phyloP scores from a whole-genome alignment of 441 rosid species.

The Bruguiera hainesii region DNA sequence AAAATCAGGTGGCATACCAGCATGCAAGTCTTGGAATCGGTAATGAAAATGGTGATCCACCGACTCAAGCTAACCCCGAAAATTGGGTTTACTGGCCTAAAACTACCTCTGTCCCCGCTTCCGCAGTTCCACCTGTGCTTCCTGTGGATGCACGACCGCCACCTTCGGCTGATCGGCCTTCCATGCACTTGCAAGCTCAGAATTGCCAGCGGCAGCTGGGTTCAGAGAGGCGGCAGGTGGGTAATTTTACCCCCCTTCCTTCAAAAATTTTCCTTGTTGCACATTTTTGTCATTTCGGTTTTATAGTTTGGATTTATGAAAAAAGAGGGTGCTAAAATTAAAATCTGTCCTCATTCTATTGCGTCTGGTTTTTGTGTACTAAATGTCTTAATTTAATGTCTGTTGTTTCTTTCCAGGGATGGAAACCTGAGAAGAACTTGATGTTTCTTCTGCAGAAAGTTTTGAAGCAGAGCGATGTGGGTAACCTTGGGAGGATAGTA shows the following conservation, averaged over 20 bases:
- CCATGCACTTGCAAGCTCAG: constrained; percentile 41
- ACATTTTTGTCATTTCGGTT: not conserved
- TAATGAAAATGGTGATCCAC: constrained; percentile 33
- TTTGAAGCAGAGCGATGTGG: constrained; percentile 97
- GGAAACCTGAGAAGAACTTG: constrained; percentile 82
- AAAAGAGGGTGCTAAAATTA: not conserved
- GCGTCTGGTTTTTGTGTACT: not conserved
- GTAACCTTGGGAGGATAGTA: constrained; percentile 92
- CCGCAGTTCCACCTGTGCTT: constrained; percentile 20
- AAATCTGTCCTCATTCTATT: not conserved
- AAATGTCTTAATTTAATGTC: not conserved
- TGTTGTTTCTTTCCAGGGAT: constrained; percentile 37
- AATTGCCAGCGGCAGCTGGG: constrained; percentile 44
- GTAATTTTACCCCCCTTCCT: not conserved
- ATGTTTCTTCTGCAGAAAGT: constrained; percentile 92
- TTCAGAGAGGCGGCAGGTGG: constrained; percentile 69
- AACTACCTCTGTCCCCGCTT: constrained; percentile 10
- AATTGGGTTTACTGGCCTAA: constrained; percentile 72
- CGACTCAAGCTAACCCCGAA: constrained; percentile 24
- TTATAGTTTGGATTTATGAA: not conserved
- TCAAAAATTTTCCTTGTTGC: not conserved
- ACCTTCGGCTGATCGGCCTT: constrained; percentile 23
- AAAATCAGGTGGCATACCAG: constrained; percentile 32
- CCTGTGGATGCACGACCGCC: constrained; percentile 26
- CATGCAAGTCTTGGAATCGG: constrained; percentile 36